These are phyloP conservation scores for Annulohypoxylon moriforme DNA, from an alignment of 495 filamentous ascomycete genomes.

Conservation along the genomic window DNA sequence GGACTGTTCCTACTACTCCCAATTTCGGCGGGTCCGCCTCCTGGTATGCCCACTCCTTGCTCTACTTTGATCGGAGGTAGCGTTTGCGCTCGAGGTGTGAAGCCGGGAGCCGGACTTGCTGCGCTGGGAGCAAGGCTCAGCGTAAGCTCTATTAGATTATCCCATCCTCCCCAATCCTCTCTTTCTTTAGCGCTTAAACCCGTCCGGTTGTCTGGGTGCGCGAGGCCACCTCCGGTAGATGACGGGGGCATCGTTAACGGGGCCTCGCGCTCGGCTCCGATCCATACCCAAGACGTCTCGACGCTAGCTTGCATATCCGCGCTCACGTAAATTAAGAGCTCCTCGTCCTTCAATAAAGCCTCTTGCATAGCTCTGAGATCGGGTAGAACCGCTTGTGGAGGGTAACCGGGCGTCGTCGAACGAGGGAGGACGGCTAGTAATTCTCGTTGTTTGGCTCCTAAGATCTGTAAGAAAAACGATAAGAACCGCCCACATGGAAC, in stretches of 20 bases:
- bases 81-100: constrained; percentile 36
- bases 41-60: constrained; percentile 45
- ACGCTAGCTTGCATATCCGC: constrained; percentile 88
- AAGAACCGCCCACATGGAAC: constrained; percentile 84
- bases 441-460: constrained; percentile 69
- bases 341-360: constrained; percentile 81
- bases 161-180: constrained; percentile 69
- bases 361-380: constrained; percentile 51
- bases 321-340: constrained; percentile 88
- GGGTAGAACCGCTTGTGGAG: constrained; percentile 38
- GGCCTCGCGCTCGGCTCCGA: constrained; percentile 68
- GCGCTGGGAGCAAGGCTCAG: constrained; percentile 43
- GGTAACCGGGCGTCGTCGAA: constrained; percentile 37
- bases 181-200: constrained; percentile 60
- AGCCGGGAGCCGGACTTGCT: constrained; percentile 37
- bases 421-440: constrained; percentile 51
- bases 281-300: constrained; percentile 89
- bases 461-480: constrained; percentile 79
- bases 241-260: constrained; percentile 27
- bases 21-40: constrained; percentile 48
- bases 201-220: constrained; percentile 43
- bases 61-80: constrained; percentile 53
- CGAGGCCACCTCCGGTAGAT: constrained; percentile 36
- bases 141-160: constrained; percentile 56
- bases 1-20: constrained; percentile 52